Base-by-base conservation (phyloP, 495 filamentous ascomycete species). In the Penicillium desertorum region DNA sequence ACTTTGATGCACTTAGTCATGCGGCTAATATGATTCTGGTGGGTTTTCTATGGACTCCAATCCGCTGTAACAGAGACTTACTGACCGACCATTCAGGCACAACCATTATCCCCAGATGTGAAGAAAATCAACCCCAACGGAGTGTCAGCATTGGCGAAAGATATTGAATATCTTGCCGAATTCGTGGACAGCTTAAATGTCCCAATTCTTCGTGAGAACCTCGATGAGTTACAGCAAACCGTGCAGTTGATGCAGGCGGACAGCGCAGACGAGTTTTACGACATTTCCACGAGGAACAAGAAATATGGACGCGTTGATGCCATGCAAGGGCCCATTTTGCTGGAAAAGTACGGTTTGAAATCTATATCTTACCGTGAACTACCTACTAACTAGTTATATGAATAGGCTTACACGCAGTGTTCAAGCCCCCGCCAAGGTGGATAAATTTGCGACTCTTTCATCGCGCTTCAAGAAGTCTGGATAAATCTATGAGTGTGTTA, bases 251-350 rank as follows among this genome's bases (percentile, higher is more conserved):
- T 99, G 79, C 86, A 88, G 66, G 85, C 86, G 1, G 91, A 96
- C 14, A 95, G 91, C 61, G 84, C 90, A 9, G 92, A 98, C 61
- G 92, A 96, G 67, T 98, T 95, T 67, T 99, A 92, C 68, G 94
- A 98, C 66, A 84, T 90, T 36, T 86, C 86, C 3, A 89, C 83
- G 0, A 73, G 91, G 46, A 96, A 95, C 71, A 90, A 87, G 78
- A 94, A 96, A 71, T 99, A 96, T 66, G 88, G 90, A 5, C 86
- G 87, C 47, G 94, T 99, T n/a, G 89, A 97, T 72, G 85, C 87
- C 37, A 76, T 91, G 71, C 91, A 92, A 67, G 94, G 93, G 0
- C 90, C 91, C 0, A 71, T 89, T 12, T 66, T 99, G 58, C 70
- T 97, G 27, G 92, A 97, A 73, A 98, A 98, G 91, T 90, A 77